Conservation (phyloP, 2,329 filamentous ascomycete genomes). For the Hymenoscyphus albidus region DNA sequence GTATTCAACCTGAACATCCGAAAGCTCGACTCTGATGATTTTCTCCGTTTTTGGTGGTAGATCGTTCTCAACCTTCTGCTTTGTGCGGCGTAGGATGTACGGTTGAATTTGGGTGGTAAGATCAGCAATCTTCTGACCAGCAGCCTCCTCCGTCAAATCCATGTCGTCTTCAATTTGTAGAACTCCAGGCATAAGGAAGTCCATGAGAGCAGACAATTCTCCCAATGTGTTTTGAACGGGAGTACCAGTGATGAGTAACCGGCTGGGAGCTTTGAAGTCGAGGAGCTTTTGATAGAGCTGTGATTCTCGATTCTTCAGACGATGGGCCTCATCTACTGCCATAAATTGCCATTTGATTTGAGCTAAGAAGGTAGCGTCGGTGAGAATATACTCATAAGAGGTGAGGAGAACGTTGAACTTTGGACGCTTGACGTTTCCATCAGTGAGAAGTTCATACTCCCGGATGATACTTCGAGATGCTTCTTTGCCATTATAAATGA, state of each 20-base stretch:
- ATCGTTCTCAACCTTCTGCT: slow-evolving; percentile 96
- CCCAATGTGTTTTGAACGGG: slow-evolving; percentile 96
- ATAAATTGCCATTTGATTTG: slow-evolving; percentile 97
- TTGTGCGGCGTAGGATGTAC: slow-evolving; percentile 92
- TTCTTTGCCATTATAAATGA: slow-evolving; percentile 91
- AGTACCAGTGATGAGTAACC: slow-evolving; percentile 91
- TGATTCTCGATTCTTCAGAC: slow-evolving; percentile 92
- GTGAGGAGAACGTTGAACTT: slow-evolving; percentile 98
- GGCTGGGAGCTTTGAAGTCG: slow-evolving; percentile 82
- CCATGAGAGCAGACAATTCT: slow-evolving; percentile 86
- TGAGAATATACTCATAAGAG: slow-evolving; percentile 93
- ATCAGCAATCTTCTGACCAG: slow-evolving; percentile 80
- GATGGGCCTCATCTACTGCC: slow-evolving; percentile 93
- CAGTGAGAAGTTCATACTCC: slow-evolving; percentile 83
- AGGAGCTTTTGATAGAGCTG: slow-evolving; percentile 84
- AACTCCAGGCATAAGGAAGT: slow-evolving; percentile 95
- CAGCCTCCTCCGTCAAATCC: slow-evolving; percentile 75
- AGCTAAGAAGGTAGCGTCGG: slow-evolving; percentile 77
- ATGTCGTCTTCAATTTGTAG: slow-evolving; percentile 89
- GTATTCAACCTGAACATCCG: slow-evolving; percentile 93
- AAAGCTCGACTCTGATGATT: slow-evolving; percentile 95
- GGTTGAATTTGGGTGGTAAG: slow-evolving; percentile 85
- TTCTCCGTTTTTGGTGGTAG: slow-evolving; percentile 96
- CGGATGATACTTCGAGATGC: slow-evolving; percentile 81
- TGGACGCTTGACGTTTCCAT: slow-evolving; percentile 80